phyloP scores from a whole-genome alignment of 2,329 filamentous ascomycete genomes.

The Macrophomina phaseolina region DNA sequence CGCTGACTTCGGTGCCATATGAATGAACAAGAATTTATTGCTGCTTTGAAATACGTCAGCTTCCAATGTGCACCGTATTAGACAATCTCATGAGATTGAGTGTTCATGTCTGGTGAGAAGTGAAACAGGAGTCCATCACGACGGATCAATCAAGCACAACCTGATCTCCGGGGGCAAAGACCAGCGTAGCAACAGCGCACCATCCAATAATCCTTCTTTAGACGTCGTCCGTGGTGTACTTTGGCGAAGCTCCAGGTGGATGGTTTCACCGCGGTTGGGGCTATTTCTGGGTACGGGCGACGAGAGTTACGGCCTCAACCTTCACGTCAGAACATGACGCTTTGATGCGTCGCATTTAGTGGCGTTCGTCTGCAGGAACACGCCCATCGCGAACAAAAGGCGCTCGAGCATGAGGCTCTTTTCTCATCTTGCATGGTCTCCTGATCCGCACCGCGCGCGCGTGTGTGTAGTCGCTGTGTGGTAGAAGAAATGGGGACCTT shows the following conservation, averaged over 20 bases:
- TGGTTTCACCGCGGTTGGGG: background rate
- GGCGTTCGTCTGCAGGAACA: background rate
- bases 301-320: conserved; percentile 2
- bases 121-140: conserved; percentile 24
- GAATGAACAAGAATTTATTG: conserved; percentile 21
- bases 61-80: conserved; percentile 11
- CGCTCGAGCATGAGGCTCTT: background rate
- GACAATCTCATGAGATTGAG: conserved; percentile 18
- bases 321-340: background rate
- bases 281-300: background rate
- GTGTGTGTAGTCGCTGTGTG: background rate
- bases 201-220: background rate
- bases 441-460: background rate
- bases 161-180: conserved; percentile 6
- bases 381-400: background rate
- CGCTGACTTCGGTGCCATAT: conserved; percentile 4
- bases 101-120: conserved; percentile 7
- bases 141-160: conserved; percentile 15
- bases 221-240: background rate
- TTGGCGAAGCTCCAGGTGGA: background rate
- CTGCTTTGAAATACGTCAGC: conserved; percentile 5
- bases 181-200: background rate
- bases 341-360: background rate
- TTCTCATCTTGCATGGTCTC: background rate
- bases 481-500: background rate